A percentile compares a stretch with the other conserved stretches of the same genome.
Conservation (phyloP, 192 early-diverging fungal genomes). For the Lobosporangium transversale region DNA sequence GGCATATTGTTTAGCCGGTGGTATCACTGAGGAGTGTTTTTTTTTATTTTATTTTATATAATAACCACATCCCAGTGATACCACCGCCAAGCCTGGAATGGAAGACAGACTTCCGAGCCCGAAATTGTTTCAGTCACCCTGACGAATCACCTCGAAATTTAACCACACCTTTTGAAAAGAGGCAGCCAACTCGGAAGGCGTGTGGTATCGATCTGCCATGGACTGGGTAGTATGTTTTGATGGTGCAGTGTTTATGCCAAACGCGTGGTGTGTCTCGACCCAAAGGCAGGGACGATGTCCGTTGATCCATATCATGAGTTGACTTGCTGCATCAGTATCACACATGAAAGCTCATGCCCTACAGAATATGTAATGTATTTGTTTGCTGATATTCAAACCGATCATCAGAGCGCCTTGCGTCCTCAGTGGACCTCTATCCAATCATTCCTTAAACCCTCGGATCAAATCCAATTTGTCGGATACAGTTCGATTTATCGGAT, state of each 20-base stretch:
- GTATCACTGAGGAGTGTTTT: too few species aligned
- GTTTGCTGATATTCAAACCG: not conserved
- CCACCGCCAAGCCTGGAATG: not conserved
- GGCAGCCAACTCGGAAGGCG: not conserved
- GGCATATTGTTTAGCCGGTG: too few species aligned
- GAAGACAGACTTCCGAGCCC: not conserved
- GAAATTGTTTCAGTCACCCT: not conserved
- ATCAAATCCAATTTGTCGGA: not conserved
- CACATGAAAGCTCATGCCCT: not conserved
- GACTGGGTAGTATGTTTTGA: not conserved
- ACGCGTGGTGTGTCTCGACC: not conserved
- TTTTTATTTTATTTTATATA: too few species aligned
- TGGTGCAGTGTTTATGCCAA: not conserved
- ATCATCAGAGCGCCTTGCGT: not conserved
- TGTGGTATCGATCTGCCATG: not conserved
- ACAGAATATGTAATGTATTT: not conserved
- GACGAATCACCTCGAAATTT: not conserved
- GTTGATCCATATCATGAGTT: not conserved
- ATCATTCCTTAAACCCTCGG: not conserved
- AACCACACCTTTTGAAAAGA: not conserved
- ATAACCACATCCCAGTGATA: too few species aligned
- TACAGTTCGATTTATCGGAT: too few species aligned
- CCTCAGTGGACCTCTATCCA: not conserved
- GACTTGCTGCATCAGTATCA: not conserved
- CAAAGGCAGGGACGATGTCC: not conserved